A percentile compares a stretch with the other conserved stretches of the same genome.
These are phyloP conservation scores for Terfezia boudieri DNA, from an alignment of 495 filamentous ascomycete genomes.

Conservation along the genomic window DNA sequence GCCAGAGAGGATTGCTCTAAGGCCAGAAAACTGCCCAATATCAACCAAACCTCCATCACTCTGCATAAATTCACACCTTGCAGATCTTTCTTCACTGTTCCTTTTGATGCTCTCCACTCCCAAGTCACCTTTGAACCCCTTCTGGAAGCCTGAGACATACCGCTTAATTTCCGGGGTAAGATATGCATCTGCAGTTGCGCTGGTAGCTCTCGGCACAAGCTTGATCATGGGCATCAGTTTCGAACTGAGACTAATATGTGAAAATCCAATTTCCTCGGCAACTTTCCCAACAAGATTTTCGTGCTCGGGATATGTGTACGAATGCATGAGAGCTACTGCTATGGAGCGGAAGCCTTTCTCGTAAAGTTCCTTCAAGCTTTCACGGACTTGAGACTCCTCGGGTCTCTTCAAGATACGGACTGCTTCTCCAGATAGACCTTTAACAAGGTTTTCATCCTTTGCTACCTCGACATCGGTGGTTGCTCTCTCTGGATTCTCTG, in stretches of 20 bases:
- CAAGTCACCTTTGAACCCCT: constrained; percentile 47
- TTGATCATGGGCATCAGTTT: constrained; percentile 93
- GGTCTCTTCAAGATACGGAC: constrained; percentile 43
- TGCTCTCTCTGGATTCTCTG: constrained; percentile 52
- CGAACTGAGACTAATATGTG: constrained; percentile 49
- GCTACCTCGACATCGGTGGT: constrained; percentile 26
- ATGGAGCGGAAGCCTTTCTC: constrained; percentile 44
- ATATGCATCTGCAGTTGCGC: constrained; percentile 87
- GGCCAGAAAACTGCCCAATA: constrained; percentile 49
- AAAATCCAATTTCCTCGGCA: constrained; percentile 49
- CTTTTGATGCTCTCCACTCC: constrained; percentile 42
- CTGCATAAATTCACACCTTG: constrained; percentile 68
- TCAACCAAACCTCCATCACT: constrained; percentile 62
- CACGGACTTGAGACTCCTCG: constrained; percentile 27
- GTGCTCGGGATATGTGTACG: constrained; percentile 58
- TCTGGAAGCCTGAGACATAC: constrained; percentile 76
- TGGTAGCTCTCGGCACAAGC: constrained; percentile 66
- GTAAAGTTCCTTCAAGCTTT: constrained; percentile 35
- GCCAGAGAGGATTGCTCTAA: constrained; percentile 56
- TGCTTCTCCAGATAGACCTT: constrained; percentile 44
- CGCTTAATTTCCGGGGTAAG: constrained; percentile 88
- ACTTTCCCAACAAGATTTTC: constrained; percentile 45
- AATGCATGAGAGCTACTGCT: constrained; percentile 61
- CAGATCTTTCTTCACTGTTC: constrained; percentile 32
- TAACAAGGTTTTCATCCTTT: constrained; percentile 32